A percentile compares a stretch with the other conserved stretches of the same genome.
These are phyloP conservation scores for Casuarina glauca DNA, from an alignment of 306 rosid genomes.

Conservation along the genomic window DNA sequence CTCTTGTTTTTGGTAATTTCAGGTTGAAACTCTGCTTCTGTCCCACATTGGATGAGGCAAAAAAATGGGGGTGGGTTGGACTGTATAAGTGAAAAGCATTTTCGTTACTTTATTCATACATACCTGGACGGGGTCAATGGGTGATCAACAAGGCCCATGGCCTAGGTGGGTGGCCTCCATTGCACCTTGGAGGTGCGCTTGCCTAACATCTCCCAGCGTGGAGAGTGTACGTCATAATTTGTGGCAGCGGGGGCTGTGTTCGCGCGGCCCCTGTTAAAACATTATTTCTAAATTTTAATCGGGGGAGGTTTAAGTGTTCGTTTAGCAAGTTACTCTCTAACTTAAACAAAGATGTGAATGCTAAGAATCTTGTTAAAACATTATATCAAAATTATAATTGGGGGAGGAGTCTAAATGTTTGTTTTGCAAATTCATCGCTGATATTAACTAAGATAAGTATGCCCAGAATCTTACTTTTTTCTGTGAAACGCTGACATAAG, in stretches of 20 bases:
- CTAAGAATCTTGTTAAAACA: too few species aligned
- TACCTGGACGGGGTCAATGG: conserved; percentile 55
- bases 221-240: conserved; percentile 52
- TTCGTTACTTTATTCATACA: accelerated
- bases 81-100: neutral
- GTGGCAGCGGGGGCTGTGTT: conserved; percentile 55
- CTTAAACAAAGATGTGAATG: too few species aligned
- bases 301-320: too few species aligned
- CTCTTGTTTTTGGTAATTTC: too few species aligned
- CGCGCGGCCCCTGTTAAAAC: conserved; percentile 50
- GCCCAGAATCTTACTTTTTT: too few species aligned
- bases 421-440: too few species aligned
- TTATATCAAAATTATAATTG: too few species aligned
- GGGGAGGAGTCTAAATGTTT: too few species aligned
- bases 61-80: neutral
- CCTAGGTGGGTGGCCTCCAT: conserved; percentile 46
- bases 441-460: too few species aligned
- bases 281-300: accelerated
- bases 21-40: neutral
- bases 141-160: conserved; percentile 41
- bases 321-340: too few species aligned
- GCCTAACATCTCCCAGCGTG: conserved; percentile 43
- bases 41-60: conserved; percentile 33
- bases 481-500: too few species aligned
- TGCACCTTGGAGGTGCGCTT: conserved; percentile 58